Evolutionary conservation across 2,329 filamentous ascomycete genomes (phyloP).

Genomic region (Colletotrichum phormii): DNA sequence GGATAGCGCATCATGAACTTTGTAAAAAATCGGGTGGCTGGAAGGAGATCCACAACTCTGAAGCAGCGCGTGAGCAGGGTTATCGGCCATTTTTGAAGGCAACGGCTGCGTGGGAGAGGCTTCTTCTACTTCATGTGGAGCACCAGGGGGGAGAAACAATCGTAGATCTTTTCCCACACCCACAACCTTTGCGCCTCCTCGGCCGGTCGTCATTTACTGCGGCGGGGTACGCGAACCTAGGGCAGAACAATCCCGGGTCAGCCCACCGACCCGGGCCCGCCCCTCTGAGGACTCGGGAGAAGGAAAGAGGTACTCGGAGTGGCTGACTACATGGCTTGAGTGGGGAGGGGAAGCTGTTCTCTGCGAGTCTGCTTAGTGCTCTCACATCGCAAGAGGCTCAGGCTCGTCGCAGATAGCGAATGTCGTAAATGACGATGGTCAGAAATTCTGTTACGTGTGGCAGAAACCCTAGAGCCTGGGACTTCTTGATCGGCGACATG

Average conservation of each 20-base stretch:
- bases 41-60: background rate
- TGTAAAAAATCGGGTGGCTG: background rate
- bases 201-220: constrained; percentile 8
- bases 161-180: constrained; percentile 4
- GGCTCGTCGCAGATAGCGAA: background rate
- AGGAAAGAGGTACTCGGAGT: too few relatives aligned
- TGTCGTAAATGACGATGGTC: constrained; percentile 17
- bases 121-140: background rate
- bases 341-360: background rate
- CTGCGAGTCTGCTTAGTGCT: background rate
- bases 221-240: background rate
- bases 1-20: background rate
- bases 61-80: background rate
- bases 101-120: background rate
- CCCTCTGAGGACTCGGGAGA: too few relatives aligned
- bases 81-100: background rate
- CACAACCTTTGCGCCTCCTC: background rate
- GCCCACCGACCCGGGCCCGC: background rate
- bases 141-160: background rate
- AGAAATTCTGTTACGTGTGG: constrained; percentile 8
- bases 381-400: background rate
- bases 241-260: background rate
- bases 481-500: constrained; percentile 5
- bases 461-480: background rate
- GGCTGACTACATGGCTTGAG: too few relatives aligned